Evolutionary conservation across 768 basidiomycete species (phyloP).

Genomic region (Amanita rimosa): DNA sequence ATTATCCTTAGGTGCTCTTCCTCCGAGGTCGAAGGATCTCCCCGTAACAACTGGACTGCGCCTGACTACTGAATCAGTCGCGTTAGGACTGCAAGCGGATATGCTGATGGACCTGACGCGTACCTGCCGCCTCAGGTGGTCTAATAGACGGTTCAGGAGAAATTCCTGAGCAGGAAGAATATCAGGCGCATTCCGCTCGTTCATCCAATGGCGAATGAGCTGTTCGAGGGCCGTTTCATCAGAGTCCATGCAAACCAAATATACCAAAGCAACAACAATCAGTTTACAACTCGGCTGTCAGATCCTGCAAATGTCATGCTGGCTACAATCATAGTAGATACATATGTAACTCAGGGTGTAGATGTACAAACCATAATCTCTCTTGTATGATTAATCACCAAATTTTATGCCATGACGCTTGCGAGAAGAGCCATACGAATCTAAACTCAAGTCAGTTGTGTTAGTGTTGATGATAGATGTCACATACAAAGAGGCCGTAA

Average conservation of each 20-base stretch:
- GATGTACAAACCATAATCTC: too few relatives aligned
- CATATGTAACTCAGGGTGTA: not conserved
- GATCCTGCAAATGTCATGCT: too few relatives aligned
- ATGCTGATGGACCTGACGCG: slow-evolving; percentile 3
- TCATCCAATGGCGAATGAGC: slow-evolving; percentile 76
- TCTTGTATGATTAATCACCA: too few relatives aligned
- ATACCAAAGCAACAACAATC: not conserved
- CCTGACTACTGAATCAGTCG: slow-evolving; percentile 49
- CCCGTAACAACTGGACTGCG: slow-evolving; percentile 62
- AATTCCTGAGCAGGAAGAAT: slow-evolving; percentile 65
- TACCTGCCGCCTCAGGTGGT: slow-evolving; percentile 79
- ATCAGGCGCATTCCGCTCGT: slow-evolving; percentile 76
- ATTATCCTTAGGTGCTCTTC: slow-evolving; percentile 91
- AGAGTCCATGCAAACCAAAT: slow-evolving; percentile 7
- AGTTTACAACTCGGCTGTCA: too few relatives aligned
- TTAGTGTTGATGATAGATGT: not conserved
- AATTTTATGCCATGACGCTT: slow-evolving; percentile 15
- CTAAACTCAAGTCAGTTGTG: slow-evolving; percentile 9
- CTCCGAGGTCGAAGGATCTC: slow-evolving; percentile 77
- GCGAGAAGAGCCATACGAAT: slow-evolving; percentile 25
- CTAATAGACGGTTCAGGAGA: slow-evolving; percentile 52
- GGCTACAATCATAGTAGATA: not conserved
- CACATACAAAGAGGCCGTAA: slow-evolving; percentile 92
- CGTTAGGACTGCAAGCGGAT: slow-evolving; percentile 3
- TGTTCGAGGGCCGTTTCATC: slow-evolving; percentile 53